Percentiles rank a stretch among this genome's conserved stretches.
These are phyloP conservation scores for Candida pseudoglaebosa DNA, from an alignment of 805 yeast genomes.

Conservation along the genomic window DNA sequence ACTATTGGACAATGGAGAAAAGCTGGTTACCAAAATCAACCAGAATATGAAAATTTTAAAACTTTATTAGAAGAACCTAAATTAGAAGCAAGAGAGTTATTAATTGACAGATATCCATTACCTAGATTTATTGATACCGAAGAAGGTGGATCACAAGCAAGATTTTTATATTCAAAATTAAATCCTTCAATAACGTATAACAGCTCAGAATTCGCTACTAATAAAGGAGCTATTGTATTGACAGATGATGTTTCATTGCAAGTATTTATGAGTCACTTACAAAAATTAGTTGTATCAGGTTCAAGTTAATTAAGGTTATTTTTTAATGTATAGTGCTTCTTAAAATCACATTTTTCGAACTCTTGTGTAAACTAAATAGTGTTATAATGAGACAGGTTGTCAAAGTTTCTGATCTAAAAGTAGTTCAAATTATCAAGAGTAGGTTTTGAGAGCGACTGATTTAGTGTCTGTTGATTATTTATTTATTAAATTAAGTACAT, in stretches of 20 bases:
- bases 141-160: conserved; percentile 98
- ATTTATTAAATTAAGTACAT: no score
- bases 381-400: no score
- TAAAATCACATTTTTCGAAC: no score
- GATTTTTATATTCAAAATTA: conserved; percentile 90
- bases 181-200: conserved; percentile 89
- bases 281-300: conserved; percentile 74
- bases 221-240: conserved; percentile 71
- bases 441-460: no score
- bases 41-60: conserved; percentile 85
- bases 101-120: conserved; percentile 92
- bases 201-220: conserved; percentile 45
- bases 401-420: no score
- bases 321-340: no score
- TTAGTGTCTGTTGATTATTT: no score
- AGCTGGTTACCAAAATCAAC: conserved; percentile 88
- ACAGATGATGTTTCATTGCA: conserved; percentile 96
- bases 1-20: conserved; percentile 96
- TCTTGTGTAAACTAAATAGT: no score
- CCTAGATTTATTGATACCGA: conserved; percentile 97
- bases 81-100: conserved; percentile 85
- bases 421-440: no score
- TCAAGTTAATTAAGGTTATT: conserved; percentile 28
- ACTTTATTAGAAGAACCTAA: conserved; percentile 84
- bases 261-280: conserved; percentile 92